Conservation (phyloP, 495 filamentous ascomycete species). For the Aspergillus leporis region DNA sequence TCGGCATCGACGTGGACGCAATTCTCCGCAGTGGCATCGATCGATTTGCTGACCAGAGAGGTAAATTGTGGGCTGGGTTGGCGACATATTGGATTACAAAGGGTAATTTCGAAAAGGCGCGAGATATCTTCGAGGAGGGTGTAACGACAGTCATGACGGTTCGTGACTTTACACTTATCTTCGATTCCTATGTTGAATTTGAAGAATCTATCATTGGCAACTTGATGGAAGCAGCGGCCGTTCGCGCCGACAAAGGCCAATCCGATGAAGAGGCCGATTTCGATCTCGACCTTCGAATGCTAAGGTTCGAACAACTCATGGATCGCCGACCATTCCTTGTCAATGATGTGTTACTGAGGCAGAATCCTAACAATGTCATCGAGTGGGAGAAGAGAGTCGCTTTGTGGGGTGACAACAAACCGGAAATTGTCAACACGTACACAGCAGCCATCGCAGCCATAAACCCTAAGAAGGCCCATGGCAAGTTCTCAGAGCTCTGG, state of each 20-base stretch:
- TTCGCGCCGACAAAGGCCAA: conserved; percentile 77
- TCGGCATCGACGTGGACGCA: conserved; percentile 86
- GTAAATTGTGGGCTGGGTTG: conserved; percentile 93
- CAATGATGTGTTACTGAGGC: conserved; percentile 92
- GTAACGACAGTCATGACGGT: conserved; percentile 99
- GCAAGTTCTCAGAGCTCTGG: conserved; percentile 94
- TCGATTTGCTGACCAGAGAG: conserved; percentile 90
- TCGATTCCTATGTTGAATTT: conserved; percentile 95
- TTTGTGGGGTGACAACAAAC: conserved; percentile 92
- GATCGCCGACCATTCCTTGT: conserved; percentile 94
- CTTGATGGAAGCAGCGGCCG: conserved; percentile 84
- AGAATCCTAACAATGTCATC: conserved; percentile 94
- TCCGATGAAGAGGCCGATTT: conserved; percentile 87
- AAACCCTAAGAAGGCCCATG: conserved; percentile 91
- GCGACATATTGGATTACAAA: conserved; percentile 97
- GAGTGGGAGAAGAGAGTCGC: conserved; percentile 97
- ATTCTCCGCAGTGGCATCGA: conserved; percentile 93
- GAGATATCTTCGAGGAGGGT: conserved; percentile 95
- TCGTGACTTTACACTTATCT: conserved; percentile 95
- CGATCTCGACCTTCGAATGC: conserved; percentile 95
- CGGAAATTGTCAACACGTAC: conserved; percentile 91
- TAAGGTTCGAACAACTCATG: conserved; percentile 98
- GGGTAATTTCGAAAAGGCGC: conserved; percentile 85
- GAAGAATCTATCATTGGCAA: conserved; percentile 93
- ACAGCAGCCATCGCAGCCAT: conserved; percentile 91